Conservation (phyloP, 805 yeast species). For the Yarrowia alimentaria region DNA sequence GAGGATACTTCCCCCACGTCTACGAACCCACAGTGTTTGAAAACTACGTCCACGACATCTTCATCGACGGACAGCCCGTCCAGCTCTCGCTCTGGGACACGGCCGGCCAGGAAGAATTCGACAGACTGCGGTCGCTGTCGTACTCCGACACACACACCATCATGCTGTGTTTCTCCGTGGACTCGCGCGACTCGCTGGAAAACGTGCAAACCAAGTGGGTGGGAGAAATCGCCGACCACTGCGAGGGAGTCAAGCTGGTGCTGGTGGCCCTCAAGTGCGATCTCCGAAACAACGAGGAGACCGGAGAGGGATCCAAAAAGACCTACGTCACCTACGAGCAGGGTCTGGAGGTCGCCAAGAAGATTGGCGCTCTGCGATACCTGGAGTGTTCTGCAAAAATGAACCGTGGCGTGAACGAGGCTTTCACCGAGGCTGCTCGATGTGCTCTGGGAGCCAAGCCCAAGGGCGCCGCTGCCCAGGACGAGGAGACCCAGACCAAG, state of each 20-base stretch:
- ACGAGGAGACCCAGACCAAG: constrained; percentile 33
- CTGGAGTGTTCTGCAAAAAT: constrained; percentile 95
- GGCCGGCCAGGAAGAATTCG: constrained; percentile 98
- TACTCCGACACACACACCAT: constrained; percentile 96
- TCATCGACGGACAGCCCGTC: constrained; percentile 89
- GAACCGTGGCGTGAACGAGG: constrained; percentile 98
- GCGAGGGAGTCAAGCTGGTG: constrained; percentile 93
- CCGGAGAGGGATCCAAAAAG: constrained; percentile 35
- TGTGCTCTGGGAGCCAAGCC: constrained; percentile 90
- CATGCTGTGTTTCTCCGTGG: constrained; percentile 93
- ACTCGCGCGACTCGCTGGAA: constrained; percentile 88
- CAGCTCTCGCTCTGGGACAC: constrained; percentile 97
- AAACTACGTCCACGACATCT: constrained; percentile 94
- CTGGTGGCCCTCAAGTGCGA: constrained; percentile 94
- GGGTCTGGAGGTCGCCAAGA: constrained; percentile 88
- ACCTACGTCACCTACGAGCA: constrained; percentile 81
- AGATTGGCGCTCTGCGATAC: constrained; percentile 90
- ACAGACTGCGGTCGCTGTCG: constrained; percentile 84
- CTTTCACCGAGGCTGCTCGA: constrained; percentile 97
- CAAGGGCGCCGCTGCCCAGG: constrained; percentile 51
- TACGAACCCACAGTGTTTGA: constrained; percentile 98
- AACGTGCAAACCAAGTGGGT: constrained; percentile 97
- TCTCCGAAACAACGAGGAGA: constrained; percentile 66
- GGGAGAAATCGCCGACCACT: constrained; percentile 93
- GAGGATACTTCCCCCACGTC: constrained; percentile 97